A percentile compares a stretch with the other conserved stretches of the same genome.
Conservation (phyloP, 768 basidiomycete genomes). For the Russula compacta region DNA sequence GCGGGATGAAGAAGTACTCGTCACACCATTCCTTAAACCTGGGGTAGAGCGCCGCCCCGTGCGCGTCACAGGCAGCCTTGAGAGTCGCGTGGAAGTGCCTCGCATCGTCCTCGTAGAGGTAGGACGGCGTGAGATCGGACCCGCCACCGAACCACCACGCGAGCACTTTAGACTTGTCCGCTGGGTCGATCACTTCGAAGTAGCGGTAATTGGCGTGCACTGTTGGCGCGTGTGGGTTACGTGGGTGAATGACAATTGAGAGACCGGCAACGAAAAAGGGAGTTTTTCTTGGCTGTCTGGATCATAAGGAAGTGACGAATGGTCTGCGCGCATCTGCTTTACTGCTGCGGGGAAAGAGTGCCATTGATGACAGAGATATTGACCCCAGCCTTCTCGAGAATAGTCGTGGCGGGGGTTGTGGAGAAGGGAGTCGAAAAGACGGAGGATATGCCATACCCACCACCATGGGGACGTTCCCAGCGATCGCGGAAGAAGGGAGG, state of each 20-base stretch:
- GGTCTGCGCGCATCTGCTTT: constrained; percentile 92
- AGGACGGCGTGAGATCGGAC: constrained; percentile 87
- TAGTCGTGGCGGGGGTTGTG: constrained; percentile 29
- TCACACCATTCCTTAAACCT: constrained; percentile 95
- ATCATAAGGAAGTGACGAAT: constrained; percentile 61
- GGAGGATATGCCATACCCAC: constrained; percentile 76
- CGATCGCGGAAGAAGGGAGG: constrained; percentile 73
- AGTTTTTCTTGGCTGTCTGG: constrained; percentile 49
- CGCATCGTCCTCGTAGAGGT: constrained; percentile 83
- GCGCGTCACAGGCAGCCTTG: constrained; percentile 64
- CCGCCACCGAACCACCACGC: constrained; percentile 99
- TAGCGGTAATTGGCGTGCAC: constrained; percentile 96
- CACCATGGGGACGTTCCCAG: constrained; percentile 61
- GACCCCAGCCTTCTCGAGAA: constrained; percentile 93
- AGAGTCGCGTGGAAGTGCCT: constrained; percentile 77
- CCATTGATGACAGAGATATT: constrained; percentile 93
- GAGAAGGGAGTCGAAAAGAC: constrained; percentile 50
- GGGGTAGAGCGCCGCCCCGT: constrained; percentile 60
- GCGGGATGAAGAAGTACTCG: constrained; percentile 91
- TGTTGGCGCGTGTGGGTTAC: constrained; percentile 89
- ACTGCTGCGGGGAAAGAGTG: constrained; percentile 76
- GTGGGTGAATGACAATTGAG: constrained; percentile 88
- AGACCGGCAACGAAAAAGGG: constrained; percentile 92
- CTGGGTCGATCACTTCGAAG: constrained; percentile 66
- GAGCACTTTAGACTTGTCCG: constrained; percentile 38